Percentiles rank a stretch among this genome's conserved stretches.
Evolutionary conservation across 2,329 filamentous ascomycete genomes (phyloP).

Genomic region (Metarhizium robertsii): DNA sequence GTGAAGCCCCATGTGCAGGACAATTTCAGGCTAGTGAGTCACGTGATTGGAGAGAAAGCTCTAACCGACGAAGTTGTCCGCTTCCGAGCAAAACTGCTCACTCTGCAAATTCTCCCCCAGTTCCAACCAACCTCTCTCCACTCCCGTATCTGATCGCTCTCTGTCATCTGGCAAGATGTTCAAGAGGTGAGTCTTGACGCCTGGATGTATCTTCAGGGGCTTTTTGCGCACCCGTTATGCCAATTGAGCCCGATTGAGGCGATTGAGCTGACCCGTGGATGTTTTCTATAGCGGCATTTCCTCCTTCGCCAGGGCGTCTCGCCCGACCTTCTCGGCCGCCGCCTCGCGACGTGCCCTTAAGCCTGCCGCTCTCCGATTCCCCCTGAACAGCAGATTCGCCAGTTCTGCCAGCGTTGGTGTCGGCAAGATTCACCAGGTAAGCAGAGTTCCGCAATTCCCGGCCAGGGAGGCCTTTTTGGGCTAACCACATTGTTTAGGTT

Average conservation of each 20-base stretch:
- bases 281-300: constrained; percentile 51
- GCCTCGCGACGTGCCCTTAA: constrained; percentile 47
- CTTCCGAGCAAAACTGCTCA: constrained; percentile 40
- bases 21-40: constrained; percentile 21
- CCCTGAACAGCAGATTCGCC: constrained; percentile 48
- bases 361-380: constrained; percentile 46
- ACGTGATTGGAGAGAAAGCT: constrained; percentile 33
- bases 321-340: constrained; percentile 50
- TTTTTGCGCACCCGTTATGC: constrained; percentile 12
- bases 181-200: constrained; percentile 58
- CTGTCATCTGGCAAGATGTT: constrained; percentile 69
- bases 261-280: constrained; percentile 32
- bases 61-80: constrained; percentile 32
- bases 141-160: constrained; percentile 52
- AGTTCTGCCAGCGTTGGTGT: constrained; percentile 48
- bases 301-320: constrained; percentile 53
- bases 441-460: constrained; percentile 13
- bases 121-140: constrained; percentile 45
- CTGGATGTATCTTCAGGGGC: constrained; percentile 18
- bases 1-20: neutral
- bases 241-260: constrained; percentile 45
- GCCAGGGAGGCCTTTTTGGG: constrained; percentile 6
- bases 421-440: constrained; percentile 62
- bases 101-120: constrained; percentile 39
- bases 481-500: constrained; percentile 60